Base-by-base conservation (phyloP, 1,284 basidiomycete species). In the Takashimella koratensis region DNA sequence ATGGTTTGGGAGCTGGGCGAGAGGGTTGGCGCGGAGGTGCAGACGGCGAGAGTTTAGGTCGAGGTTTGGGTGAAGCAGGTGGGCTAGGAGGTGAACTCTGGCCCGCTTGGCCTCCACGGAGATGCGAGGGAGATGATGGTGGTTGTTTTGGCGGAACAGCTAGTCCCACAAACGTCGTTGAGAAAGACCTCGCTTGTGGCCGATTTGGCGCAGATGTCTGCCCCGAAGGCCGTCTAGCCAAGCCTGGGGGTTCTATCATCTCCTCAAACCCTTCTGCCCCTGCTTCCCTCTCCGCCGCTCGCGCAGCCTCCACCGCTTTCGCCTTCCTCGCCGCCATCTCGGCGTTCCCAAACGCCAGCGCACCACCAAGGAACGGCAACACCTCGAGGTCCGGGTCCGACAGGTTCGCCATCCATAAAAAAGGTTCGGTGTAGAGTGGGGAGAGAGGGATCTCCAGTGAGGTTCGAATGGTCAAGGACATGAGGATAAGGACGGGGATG, bases 401-500 rank as follows among this genome's bases (percentile, higher is more conserved):
- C n/a, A 78, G 55, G 11, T 63, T 62, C 0, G 62, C 54, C n/a
- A 77, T 60, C 76, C 76, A 77, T 20, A 64, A 49, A 49, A 75
- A 63, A 3, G 60, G 48, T 47, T 74, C 71, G 3, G 60, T 30
- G 0, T 69, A 70, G 24, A 78, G 50, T 5, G 58, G 52, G 21
- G 58, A 63, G n/a, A 47, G 54, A 26, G 55, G 64, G 16, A 58
- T 54, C 47, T 52, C 66, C 49, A 71, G 45, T 0, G 71, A 65
- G 12, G 64, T 59, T 30, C 78, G 71, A 44, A 79, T 71, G 3
- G 68, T 66, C 24, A 76, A 53, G 1, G 74, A 74, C 13, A 71
- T 55, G 16, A 65, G 57, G 53, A 79, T 62, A 51, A 79, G 71
- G 42, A 79, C 55, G 5, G 77, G 77, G n/a, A 78, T 58, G 58